A percentile compares a stretch with the other conserved stretches of the same genome.
Conservation (phyloP, 2,329 filamentous ascomycete genomes). For the Xylariales sp. region DNA sequence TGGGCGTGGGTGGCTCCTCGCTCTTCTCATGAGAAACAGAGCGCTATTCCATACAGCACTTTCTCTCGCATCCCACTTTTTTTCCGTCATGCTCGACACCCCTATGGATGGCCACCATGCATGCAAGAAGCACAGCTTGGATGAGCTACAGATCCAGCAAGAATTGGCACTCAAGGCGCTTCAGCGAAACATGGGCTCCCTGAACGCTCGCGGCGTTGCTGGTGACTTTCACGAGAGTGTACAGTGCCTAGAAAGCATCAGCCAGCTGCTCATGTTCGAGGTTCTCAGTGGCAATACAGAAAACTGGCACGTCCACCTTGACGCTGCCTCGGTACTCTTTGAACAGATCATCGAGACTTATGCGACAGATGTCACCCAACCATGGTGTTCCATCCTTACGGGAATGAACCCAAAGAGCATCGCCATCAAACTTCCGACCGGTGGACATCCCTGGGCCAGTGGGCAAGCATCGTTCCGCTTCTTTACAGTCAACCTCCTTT, state of each 20-base stretch:
- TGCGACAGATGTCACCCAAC: constrained; percentile 4
- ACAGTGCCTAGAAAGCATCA: constrained; percentile 43
- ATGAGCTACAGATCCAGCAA: constrained; percentile 38
- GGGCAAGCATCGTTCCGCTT: constrained; percentile 44
- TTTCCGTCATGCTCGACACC: constrained; percentile 39
- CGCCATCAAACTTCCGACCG: constrained; percentile 12
- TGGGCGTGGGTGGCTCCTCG: constrained; percentile 57
- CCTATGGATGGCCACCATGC: constrained; percentile 27
- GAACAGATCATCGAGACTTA: constrained; percentile 36
- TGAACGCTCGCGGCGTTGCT: constrained; percentile 25
- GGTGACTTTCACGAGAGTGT: constrained; percentile 30
- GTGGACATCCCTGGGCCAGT: constrained; percentile 35
- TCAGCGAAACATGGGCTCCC: constrained; percentile 33
- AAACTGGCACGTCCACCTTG: constrained; percentile 46
- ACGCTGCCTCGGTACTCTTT: constrained; percentile 46
- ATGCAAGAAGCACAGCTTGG: constrained; percentile 30
- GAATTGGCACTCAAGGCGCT: constrained; percentile 40
- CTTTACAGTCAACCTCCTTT: constrained; percentile 41
- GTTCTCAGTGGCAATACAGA: constrained; percentile 38
- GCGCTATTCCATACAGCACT: constrained; percentile 53
- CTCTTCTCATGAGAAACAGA: constrained; percentile 51
- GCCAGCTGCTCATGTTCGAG: constrained; percentile 52
- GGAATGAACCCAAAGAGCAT: constrained; percentile 14
- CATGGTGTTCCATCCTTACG: constrained; percentile 32
- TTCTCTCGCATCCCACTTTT: constrained; percentile 54